Evolutionary conservation across 2,329 filamentous ascomycete genomes (phyloP).

Genomic region (Colletotrichum tropicale): DNA sequence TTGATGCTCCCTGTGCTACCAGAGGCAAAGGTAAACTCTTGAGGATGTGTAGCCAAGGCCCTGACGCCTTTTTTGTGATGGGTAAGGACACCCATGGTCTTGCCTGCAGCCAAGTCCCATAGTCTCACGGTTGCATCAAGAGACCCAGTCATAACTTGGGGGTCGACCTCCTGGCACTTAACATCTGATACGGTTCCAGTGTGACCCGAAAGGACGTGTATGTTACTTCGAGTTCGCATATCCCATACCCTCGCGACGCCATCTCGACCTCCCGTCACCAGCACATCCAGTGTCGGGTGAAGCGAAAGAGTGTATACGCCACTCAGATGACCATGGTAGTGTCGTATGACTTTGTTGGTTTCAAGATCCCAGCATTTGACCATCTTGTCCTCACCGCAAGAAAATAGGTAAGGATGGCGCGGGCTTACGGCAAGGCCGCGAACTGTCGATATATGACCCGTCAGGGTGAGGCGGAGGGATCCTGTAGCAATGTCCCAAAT

Average conservation of each 20-base stretch:
- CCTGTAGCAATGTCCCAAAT: conserved; percentile 97
- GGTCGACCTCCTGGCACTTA: conserved; percentile 93
- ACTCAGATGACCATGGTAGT: conserved; percentile 96
- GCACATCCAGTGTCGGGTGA: conserved; percentile 93
- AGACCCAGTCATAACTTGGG: conserved; percentile 92
- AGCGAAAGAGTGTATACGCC: conserved; percentile 92
- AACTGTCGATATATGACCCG: conserved; percentile 93
- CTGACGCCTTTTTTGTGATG: conserved; percentile 99
- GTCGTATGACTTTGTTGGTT: conserved; percentile 98
- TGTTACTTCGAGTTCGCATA: conserved; percentile 94
- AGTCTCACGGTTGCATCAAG: conserved; percentile 89
- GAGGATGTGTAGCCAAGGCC: conserved; percentile 81
- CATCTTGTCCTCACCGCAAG: conserved; percentile 99
- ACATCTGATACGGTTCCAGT: conserved; percentile 89
- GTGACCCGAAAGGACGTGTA: conserved; percentile 92
- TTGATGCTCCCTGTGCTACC: conserved; percentile 95
- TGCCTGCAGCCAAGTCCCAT: conserved; percentile 96
- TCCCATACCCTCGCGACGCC: conserved; percentile 97
- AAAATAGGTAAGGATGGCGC: conserved; percentile 95
- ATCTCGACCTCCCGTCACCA: conserved; percentile 93
- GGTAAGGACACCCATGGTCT: conserved; percentile 93
- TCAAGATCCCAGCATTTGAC: conserved; percentile 99
- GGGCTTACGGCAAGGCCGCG: conserved; percentile 91
- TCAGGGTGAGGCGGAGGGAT: conserved; percentile 82
- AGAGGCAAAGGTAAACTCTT: conserved; percentile 94